A percentile compares a stretch with the other conserved stretches of the same genome.
Evolutionary conservation across 352 stramenopile species (phyloP).

Genomic region (Phytophthora lateralis): DNA sequence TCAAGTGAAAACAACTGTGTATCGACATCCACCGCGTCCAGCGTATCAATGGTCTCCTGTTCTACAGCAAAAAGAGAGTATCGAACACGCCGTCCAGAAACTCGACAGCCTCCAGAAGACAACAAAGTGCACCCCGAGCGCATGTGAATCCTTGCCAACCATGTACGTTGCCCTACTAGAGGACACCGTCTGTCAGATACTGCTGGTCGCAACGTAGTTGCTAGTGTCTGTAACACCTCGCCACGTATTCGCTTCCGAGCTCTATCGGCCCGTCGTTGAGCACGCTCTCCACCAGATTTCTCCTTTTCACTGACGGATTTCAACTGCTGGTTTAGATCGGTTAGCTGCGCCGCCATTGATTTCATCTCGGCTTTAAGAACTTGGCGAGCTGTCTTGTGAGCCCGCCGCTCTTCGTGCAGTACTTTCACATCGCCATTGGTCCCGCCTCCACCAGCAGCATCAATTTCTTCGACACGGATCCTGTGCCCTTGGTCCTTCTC

Average conservation of each 20-base stretch:
- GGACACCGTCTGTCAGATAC: neutral
- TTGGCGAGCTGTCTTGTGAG: conserved; percentile 49
- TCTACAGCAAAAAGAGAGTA: conserved; percentile 42
- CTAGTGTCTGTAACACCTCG: conserved; percentile 22
- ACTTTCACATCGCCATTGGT: conserved; percentile 14
- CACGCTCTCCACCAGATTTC: conserved; percentile 26
- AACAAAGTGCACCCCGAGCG: conserved; percentile 18
- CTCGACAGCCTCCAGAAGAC: conserved; percentile 27
- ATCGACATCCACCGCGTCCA: neutral
- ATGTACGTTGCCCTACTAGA: conserved; percentile 27
- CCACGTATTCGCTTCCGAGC: conserved; percentile 28
- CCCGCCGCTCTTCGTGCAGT: conserved; percentile 46
- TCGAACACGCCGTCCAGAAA: conserved; percentile 29
- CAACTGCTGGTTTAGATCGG: conserved; percentile 30
- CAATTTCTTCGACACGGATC: conserved; percentile 63
- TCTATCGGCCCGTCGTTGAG: conserved; percentile 25
- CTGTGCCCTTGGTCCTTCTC: conserved; percentile 41
- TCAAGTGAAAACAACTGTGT: conserved; percentile 33
- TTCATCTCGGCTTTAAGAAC: conserved; percentile 56
- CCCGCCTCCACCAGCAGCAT: conserved; percentile 45
- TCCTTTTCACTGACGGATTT: conserved; percentile 33
- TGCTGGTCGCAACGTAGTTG: neutral
- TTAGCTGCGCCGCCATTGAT: conserved; percentile 16
- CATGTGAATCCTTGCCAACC: conserved; percentile 38
- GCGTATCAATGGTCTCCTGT: neutral